Base-by-base conservation (phyloP, 1,139 yeast species). In the Pichia sp. region DNA sequence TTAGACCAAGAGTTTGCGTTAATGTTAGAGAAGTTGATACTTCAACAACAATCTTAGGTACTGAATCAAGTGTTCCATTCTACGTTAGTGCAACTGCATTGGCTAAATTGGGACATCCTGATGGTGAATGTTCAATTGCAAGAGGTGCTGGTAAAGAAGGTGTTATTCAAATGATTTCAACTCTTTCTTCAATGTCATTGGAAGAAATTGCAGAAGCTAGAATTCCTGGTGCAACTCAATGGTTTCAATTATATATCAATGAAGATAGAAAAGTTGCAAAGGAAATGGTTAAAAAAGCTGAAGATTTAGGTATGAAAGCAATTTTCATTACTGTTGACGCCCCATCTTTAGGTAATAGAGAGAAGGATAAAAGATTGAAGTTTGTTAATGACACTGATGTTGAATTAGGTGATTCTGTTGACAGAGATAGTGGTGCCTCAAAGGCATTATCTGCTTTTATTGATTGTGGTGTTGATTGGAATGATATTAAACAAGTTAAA, bases 301-400 rank as follows among this genome's bases (percentile, higher is more conserved):
- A 85, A 64, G 60, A 68, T 42, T 68, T 88, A 43, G 95, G 96
- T 0, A 72, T 85, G 59, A 82, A 82, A 60, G 96, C 90, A 0
- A 70, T 88, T 23, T 86, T 86, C 63, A 79, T 88, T 47, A 88
- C 96, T 0, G 97, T 89, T 4, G 97, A 90, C 69, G 96, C 97
- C 0, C 97, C 97, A 4, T 88, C 87, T 55, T 73, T 89, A 50
- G 97, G 97, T n/a, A 79, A 95, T 56, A 79, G 97, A 58, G 97
- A 90, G 65, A 64, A 63, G 55, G 80, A 80, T 58, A 74, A 73
- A 66, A 71, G 76, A 61, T 74, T 71, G 61, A 83, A 75, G 60
- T 83, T 79, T 55, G 85, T 79, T 54, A 82, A 75, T 7, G 83
- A 77, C 22, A 79, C 77, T n/a, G 62, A 61, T 50, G 72, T 68